Conservation (phyloP, 2,329 filamentous ascomycete genomes). For the Fusarium decemcellulare region DNA sequence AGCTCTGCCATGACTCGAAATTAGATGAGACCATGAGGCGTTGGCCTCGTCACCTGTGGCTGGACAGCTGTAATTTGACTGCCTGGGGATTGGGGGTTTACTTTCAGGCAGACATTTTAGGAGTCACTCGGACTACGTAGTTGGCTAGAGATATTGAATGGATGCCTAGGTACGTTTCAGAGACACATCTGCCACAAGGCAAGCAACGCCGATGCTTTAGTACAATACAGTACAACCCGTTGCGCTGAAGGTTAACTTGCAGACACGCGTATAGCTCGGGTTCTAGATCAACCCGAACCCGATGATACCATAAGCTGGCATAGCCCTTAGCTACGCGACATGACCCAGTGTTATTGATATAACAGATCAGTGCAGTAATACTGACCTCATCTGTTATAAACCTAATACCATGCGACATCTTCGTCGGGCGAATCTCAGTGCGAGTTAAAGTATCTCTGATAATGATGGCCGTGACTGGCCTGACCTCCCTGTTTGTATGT, state of each 20-base stretch:
- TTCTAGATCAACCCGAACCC: conserved; percentile 33
- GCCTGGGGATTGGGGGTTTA: conserved; percentile 1
- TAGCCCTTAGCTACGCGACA: no score
- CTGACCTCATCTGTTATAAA: no score
- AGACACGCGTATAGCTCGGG: conserved; percentile 18
- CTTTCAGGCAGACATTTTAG: background rate
- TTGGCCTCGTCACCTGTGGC: conserved; percentile 4
- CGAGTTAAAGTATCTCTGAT: no score
- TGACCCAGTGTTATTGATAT: no score
- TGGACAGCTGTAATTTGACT: conserved; percentile 2
- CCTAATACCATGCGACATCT: no score
- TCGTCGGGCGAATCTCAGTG: no score
- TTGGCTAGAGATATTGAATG: background rate
- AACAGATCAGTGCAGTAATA: no score
- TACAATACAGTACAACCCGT: no score
- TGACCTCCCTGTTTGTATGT: no score
- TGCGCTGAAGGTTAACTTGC: no score
- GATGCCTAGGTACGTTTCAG: background rate
- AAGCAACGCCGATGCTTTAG: no score
- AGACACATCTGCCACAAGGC: background rate
- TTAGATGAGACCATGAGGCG: conserved; percentile 18
- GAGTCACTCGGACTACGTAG: background rate
- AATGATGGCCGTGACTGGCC: no score
- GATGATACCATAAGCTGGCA: background rate
- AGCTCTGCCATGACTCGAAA: background rate